Evolutionary conservation across 2,329 filamentous ascomycete genomes (phyloP), one percentile per base, ranked within the genome.

Genomic region (Paracoccidioides brasiliensis): DNA sequence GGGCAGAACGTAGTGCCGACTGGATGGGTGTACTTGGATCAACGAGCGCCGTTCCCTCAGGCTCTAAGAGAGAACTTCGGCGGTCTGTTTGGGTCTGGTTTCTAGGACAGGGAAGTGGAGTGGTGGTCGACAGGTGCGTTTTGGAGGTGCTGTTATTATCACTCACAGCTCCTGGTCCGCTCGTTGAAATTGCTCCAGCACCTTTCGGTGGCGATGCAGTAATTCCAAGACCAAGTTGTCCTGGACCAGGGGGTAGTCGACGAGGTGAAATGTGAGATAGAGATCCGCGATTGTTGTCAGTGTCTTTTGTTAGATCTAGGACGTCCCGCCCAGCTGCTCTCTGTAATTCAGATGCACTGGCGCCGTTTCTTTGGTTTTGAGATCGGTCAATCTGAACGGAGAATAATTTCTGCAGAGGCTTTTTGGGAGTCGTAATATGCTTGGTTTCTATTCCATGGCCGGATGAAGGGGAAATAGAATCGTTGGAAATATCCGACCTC

Each of bases 301-400:
- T 63, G 43, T 63, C 68, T 49, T 49, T 59, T 9, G 66, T 66
- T 14, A 68, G 66, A 4, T 64, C 66, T 30, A 67, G 53, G 3
- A 63, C 66, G 15, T 66, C 38, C 37, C 37, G 33, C 10, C 49
- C 42, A 12, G 38, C 15, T 14, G 9, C 6, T 8, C 28, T 35
- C 30, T n/a, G 44, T n/a, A n/a, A 48, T 33, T 48, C 15, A 10
- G 5, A 4, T 4, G 12, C 14, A 4, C 44, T 48, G 22, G 2
- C 2, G n/a, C 30, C 12, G 35, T 32, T 35, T 2, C 30, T 14
- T 15, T 28, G 28, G 35, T 12, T 48, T 9, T 15, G 44, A 32
- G 3, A 32, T 15, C 2, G 32, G 28, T 48, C 30, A 33, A 48
- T 32, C 8, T 5, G 14, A 6, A 32, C 14, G 15, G 4, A 2